Evolutionary conservation across 495 filamentous ascomycete genomes (phyloP), one percentile per base, ranked within the genome.

Genomic region (Penicillium dipodomyicola): DNA sequence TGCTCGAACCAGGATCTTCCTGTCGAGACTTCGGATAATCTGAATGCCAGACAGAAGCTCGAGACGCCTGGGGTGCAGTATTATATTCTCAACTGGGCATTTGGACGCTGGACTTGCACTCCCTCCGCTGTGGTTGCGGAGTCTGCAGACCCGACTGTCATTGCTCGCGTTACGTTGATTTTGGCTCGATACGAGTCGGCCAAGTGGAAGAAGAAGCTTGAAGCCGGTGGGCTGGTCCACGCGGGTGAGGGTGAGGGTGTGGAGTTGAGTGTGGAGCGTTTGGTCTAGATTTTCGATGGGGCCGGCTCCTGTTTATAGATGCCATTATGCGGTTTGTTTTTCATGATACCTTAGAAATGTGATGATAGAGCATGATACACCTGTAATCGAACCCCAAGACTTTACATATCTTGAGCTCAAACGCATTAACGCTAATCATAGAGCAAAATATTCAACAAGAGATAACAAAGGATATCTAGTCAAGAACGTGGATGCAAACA

Each of bases 81-180:
- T 57, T 96, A 92, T 67, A 95, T 97, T 45, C 79, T 98, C 43
- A 98, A 98, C 68, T 97, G 94, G 94, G 95, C 94, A 0, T 98
- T 98, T 72, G 92, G 91, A 7, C 80, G 94, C 17, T 97, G 94
- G 94, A 96, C 84, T 2, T 93, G 89, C 64, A 93, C 92, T 6
- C 77, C 79, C 0, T 74, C 88, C 35, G 68, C 67, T 5, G 68
- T 69, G 42, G 77, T 78, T 35, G 62, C 74, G 4, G 65, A 72
- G 43, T 58, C 67, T 2, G 72, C 75, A 10, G 72, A 76, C 30
- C 64, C 69, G 37, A 74, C 76, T 20, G 73, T 80, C 3, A 70
- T 82, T 5, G 73, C 92, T 23, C 80, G 90, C 33, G 85, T 98
- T 79, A 96, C 91, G 0, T 75, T 97, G 54, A 88, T 98, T 6